Percentiles rank a stretch among this genome's conserved stretches.
These are phyloP conservation scores for Candida jianshihensis DNA, from an alignment of 805 yeast genomes.

Conservation along the genomic window DNA sequence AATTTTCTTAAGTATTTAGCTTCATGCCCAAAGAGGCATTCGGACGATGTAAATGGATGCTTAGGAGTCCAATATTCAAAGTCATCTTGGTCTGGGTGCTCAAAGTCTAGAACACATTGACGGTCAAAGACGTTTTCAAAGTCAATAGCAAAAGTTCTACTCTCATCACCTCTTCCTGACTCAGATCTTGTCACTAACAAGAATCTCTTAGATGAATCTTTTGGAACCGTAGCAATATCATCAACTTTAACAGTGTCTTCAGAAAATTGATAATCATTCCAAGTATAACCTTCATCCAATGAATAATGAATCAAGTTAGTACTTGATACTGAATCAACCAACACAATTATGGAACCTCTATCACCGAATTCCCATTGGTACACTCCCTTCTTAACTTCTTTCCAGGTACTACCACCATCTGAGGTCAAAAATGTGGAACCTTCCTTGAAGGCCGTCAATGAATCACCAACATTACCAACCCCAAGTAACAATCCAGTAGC, in stretches of 20 bases:
- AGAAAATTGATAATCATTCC: slow-evolving; percentile 62
- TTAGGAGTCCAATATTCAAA: slow-evolving; percentile 59
- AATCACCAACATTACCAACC: slow-evolving; percentile 81
- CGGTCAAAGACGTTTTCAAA: slow-evolving; percentile 44
- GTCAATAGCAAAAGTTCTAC: slow-evolving; percentile 46
- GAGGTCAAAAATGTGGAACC: slow-evolving; percentile 68
- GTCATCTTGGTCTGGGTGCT: slow-evolving; percentile 42
- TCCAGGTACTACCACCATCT: slow-evolving; percentile 92
- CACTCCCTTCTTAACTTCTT: slow-evolving; percentile 62
- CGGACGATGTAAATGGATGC: slow-evolving; percentile 40
- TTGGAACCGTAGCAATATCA: slow-evolving; percentile 85
- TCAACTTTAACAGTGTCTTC: slow-evolving; percentile 47
- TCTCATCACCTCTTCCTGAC: slow-evolving; percentile 35
- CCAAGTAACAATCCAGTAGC: slow-evolving; percentile 86
- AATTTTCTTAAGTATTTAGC: slow-evolving; percentile 49
- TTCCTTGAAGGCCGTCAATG: slow-evolving; percentile 39
- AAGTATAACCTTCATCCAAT: slow-evolving; percentile 69
- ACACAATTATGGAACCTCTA: slow-evolving; percentile 77
- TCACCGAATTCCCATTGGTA: slow-evolving; percentile 96
- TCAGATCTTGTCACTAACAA: slow-evolving; percentile 49
- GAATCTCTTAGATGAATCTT: slow-evolving; percentile 78
- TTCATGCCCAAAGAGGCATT: slow-evolving; percentile 73
- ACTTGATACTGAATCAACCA: slow-evolving; percentile 50
- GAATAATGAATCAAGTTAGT: slow-evolving; percentile 62
- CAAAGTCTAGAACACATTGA: slow-evolving; percentile 46